Evolutionary conservation across 495 filamentous ascomycete species (phyloP).

Genomic region (Lasiosphaeria hispida): DNA sequence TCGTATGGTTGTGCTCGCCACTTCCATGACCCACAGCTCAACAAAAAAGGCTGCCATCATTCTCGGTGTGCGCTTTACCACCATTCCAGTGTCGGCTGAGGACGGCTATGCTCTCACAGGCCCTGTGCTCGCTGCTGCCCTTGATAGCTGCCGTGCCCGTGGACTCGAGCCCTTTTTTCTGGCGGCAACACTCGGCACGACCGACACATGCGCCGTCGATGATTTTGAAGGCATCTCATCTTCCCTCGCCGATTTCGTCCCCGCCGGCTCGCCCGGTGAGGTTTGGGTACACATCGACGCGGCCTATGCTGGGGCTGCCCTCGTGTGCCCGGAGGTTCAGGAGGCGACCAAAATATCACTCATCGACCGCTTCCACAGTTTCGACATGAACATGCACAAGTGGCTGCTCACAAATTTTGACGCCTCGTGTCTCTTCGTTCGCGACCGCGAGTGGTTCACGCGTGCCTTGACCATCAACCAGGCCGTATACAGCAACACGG

Average conservation of each 20-base stretch:
- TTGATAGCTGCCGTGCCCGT: constrained; percentile 59
- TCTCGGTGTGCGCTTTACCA: constrained; percentile 73
- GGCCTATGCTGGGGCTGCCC: constrained; percentile 84
- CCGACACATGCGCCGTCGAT: constrained; percentile 84
- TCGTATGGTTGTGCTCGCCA: constrained; percentile 76
- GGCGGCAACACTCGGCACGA: constrained; percentile 83
- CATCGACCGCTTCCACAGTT: constrained; percentile 74
- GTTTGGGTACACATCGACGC: constrained; percentile 95
- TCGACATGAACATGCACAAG: constrained; percentile 97
- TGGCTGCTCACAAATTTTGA: constrained; percentile 97
- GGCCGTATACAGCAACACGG: constrained; percentile 77
- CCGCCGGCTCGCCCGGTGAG: constrained; percentile 28
- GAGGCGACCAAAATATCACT: constrained; percentile 44
- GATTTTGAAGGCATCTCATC: constrained; percentile 68
- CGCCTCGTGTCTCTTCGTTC: constrained; percentile 77
- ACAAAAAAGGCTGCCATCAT: constrained; percentile 87
- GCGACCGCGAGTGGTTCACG: constrained; percentile 69
- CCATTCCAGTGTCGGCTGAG: constrained; percentile 57
- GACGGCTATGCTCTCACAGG: constrained; percentile 73
- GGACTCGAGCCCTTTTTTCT: constrained; percentile 83
- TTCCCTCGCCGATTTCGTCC: constrained; percentile 58
- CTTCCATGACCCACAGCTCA: constrained; percentile 74
- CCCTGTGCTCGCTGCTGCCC: constrained; percentile 51
- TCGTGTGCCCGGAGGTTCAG: constrained; percentile 79
- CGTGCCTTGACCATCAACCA: constrained; percentile 74